These are phyloP conservation scores for Penicillium sp. DNA, from an alignment of 2,329 filamentous ascomycete species.

Conservation along the genomic window DNA sequence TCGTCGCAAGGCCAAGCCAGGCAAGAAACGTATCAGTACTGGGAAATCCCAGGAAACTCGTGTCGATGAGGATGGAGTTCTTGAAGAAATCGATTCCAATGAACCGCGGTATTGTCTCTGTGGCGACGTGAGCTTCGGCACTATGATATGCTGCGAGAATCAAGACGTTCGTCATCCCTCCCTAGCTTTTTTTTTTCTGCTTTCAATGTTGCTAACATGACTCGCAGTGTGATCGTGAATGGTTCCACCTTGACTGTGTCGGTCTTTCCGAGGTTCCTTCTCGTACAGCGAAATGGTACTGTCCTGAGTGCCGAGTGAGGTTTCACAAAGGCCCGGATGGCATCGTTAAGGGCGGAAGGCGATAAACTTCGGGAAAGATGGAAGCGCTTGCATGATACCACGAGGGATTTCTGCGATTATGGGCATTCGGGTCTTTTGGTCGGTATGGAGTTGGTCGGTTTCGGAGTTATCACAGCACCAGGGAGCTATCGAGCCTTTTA, in stretches of 20 bases:
- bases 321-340: constrained; percentile 48
- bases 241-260: constrained; percentile 69
- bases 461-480: background rate
- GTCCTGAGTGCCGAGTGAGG: constrained; percentile 63
- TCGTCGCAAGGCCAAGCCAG: constrained; percentile 60
- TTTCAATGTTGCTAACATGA: constrained; percentile 16
- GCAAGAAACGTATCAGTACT: constrained; percentile 42
- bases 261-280: constrained; percentile 61
- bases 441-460: background rate
- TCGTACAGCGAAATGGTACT: constrained; percentile 68
- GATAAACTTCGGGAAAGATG: constrained; percentile 23
- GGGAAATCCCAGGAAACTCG: constrained; percentile 50
- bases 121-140: constrained; percentile 66
- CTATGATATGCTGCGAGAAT: constrained; percentile 69
- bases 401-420: constrained; percentile 6
- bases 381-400: constrained; percentile 30
- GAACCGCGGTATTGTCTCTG: constrained; percentile 69
- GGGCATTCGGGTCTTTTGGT: background rate
- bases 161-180: constrained; percentile 51
- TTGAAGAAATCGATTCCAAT: constrained; percentile 61
- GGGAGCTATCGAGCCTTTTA: constrained; percentile 1
- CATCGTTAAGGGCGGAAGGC: constrained; percentile 43
- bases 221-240: constrained; percentile 65
- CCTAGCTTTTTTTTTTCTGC: background rate
- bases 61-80: constrained; percentile 53